Percentiles rank a stretch among this genome's conserved stretches.
These are phyloP conservation scores for Tuber aestivum DNA, from an alignment of 495 filamentous ascomycete species.

Conservation along the genomic window DNA sequence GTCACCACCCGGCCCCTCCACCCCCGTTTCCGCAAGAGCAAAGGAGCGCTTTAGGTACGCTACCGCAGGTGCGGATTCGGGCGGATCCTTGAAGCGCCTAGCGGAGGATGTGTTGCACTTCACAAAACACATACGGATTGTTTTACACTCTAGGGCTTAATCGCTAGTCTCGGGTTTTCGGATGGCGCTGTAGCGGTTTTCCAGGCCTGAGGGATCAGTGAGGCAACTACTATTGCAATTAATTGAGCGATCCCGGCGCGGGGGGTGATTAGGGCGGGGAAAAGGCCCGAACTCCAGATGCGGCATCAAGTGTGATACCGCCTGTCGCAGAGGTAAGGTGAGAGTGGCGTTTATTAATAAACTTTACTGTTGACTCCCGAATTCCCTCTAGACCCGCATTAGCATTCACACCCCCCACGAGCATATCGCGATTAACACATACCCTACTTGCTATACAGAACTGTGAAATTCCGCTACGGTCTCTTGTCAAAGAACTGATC, in stretches of 20 bases:
- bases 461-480: slow-evolving; percentile 33
- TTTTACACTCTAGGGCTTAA: slow-evolving; percentile 41
- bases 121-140: slow-evolving; percentile 60
- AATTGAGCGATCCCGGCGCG: not conserved
- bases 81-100: slow-evolving; percentile 54
- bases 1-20: not conserved
- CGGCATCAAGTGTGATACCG: slow-evolving; percentile 66
- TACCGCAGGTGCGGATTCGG: slow-evolving; percentile 24
- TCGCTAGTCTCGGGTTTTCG: slow-evolving; percentile 64
- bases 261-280: not conserved
- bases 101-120: slow-evolving; percentile 88
- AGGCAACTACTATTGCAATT: slow-evolving; percentile 51
- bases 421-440: not conserved
- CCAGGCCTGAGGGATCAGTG: slow-evolving; percentile 66
- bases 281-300: slow-evolving; percentile 66
- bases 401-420: not conserved
- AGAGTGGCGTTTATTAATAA: slow-evolving; percentile 69
- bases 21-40: not conserved
- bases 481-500: slow-evolving; percentile 28
- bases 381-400: slow-evolving; percentile 14
- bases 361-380: slow-evolving; percentile 48
- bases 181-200: slow-evolving; percentile 60
- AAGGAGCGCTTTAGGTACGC: not conserved
- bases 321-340: slow-evolving; percentile 62
- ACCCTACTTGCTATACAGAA: slow-evolving; percentile 29